phyloP scores from a whole-genome alignment of 1,284 basidiomycete genomes.

The Puccinia polysora region DNA sequence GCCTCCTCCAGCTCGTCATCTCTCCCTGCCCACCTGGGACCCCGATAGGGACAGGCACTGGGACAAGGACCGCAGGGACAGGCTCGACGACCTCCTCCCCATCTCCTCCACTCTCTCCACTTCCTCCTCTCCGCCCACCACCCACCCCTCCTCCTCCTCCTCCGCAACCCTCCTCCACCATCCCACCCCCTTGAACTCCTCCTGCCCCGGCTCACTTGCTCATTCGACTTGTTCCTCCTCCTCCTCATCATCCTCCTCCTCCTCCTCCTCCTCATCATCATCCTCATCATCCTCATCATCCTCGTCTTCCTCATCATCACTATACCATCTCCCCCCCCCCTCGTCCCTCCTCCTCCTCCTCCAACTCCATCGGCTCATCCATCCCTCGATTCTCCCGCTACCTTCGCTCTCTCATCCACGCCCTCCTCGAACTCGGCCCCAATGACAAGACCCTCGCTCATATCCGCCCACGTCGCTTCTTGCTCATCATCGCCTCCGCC shows the following conservation, averaged over 20 bases:
- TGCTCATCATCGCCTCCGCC: conserved; percentile 10
- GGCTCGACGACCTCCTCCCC: too few species aligned
- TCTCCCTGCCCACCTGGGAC: conserved; percentile 9
- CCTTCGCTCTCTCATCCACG: conserved; percentile 8
- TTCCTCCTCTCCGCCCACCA: background rate
- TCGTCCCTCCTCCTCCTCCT: too few species aligned
- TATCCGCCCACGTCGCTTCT: background rate
- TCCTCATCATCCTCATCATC: background rate
- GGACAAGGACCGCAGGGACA: too few species aligned
- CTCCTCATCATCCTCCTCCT: background rate
- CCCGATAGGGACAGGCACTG: too few species aligned
- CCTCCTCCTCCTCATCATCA: too few species aligned
- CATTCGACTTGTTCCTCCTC: too few species aligned
- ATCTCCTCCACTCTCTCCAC: too few species aligned
- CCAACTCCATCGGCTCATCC: conserved; percentile 11
- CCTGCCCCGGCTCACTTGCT: too few species aligned
- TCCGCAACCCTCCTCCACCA: background rate
- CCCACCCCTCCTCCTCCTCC: background rate
- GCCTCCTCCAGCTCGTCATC: conserved; percentile 19
- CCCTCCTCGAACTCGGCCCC: conserved; percentile 8
- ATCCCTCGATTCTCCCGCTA: conserved; percentile 6
- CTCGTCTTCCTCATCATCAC: background rate
- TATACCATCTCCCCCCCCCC: conserved; percentile 14
- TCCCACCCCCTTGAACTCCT: too few species aligned
- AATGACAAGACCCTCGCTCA: conserved; percentile 17